Evolutionary conservation across 31 red algal species (phyloP).

Genomic region (Porphyra umbilicalis): DNA sequence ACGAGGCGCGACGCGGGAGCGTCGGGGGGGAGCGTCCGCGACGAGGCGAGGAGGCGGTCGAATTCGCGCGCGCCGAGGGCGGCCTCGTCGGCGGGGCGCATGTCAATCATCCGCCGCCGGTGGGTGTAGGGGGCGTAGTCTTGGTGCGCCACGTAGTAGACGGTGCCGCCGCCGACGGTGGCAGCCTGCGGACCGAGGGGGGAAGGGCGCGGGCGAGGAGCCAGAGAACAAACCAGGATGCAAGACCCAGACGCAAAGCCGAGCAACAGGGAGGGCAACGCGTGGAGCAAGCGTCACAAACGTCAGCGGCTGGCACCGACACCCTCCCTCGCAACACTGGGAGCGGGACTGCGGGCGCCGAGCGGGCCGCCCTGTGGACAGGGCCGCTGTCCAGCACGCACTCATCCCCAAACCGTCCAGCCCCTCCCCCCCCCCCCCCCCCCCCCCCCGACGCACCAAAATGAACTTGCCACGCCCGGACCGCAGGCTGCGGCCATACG

Average conservation of each 20-base stretch:
- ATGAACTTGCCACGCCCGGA: background rate
- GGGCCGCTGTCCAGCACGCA: too few relatives aligned
- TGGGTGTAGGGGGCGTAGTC: constrained; percentile 80
- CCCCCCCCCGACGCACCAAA: background rate
- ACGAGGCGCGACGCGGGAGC: constrained; percentile 36
- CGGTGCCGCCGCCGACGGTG: constrained; percentile 10
- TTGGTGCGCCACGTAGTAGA: constrained; percentile 36
- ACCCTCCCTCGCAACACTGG: too few relatives aligned
- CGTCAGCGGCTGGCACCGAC: background rate
- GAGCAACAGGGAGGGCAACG: background rate
- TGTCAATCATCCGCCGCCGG: constrained; percentile 55
- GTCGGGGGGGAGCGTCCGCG: constrained; percentile 10
- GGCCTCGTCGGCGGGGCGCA: constrained; percentile 41
- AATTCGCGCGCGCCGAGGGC: constrained; percentile 47
- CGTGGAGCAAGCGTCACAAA: too few relatives aligned
- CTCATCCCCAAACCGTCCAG: too few relatives aligned
- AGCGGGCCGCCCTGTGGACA: too few relatives aligned
- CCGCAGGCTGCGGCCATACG: background rate
- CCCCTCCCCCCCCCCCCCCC: too few relatives aligned
- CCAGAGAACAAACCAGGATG: background rate
- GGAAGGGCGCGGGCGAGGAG: background rate
- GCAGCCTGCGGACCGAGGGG: background rate
- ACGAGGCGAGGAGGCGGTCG: constrained; percentile 26
- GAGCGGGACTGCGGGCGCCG: too few relatives aligned
- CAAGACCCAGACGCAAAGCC: background rate